phyloP scores from a whole-genome alignment of 2,329 filamentous ascomycete species.

The Ceratocystis diversiconidia region DNA sequence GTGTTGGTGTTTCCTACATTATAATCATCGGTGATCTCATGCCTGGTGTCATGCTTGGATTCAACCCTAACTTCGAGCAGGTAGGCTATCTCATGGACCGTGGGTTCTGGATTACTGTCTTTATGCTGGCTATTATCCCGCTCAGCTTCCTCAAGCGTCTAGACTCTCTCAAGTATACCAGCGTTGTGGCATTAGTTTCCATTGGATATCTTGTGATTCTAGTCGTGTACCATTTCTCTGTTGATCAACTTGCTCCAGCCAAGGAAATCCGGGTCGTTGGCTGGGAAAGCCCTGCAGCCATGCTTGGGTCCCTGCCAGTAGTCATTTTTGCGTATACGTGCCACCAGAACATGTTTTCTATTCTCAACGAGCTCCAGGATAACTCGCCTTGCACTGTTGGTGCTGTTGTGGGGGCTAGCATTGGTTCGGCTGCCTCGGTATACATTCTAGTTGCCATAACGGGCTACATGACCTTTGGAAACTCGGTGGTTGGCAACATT shows the following conservation, averaged over 20 bases:
- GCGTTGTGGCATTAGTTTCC: constrained; percentile 74
- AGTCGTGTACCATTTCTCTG: constrained; percentile 82
- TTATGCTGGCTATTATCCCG: constrained; percentile 93
- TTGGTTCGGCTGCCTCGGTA: constrained; percentile 72
- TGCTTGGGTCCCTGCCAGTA: constrained; percentile 77
- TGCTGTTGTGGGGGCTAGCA: constrained; percentile 66
- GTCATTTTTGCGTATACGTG: constrained; percentile 99
- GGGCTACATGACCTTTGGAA: constrained; percentile 89
- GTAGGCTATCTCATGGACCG: constrained; percentile 69
- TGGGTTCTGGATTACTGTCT: constrained; percentile 94
- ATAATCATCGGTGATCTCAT: constrained; percentile 98
- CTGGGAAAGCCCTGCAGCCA: constrained; percentile 66
- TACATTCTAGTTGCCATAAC: constrained; percentile 90
- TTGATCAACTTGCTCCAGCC: constrained; percentile 60
- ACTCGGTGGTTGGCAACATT: constrained; percentile 81
- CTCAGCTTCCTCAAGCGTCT: constrained; percentile 80
- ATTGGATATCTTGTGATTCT: constrained; percentile 90
- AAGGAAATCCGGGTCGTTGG: constrained; percentile 60
- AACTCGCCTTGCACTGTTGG: constrained; percentile 63
- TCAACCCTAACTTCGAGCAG: constrained; percentile 47
- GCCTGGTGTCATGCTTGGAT: constrained; percentile 81
- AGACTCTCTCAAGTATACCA: constrained; percentile 96
- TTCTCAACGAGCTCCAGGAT: constrained; percentile 84
- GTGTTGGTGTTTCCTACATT: constrained; percentile 90
- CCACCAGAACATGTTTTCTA: constrained; percentile 99